Evolutionary conservation across 2,329 filamentous ascomycete genomes (phyloP).

Genomic region (Ilyonectria mors-panacis): DNA sequence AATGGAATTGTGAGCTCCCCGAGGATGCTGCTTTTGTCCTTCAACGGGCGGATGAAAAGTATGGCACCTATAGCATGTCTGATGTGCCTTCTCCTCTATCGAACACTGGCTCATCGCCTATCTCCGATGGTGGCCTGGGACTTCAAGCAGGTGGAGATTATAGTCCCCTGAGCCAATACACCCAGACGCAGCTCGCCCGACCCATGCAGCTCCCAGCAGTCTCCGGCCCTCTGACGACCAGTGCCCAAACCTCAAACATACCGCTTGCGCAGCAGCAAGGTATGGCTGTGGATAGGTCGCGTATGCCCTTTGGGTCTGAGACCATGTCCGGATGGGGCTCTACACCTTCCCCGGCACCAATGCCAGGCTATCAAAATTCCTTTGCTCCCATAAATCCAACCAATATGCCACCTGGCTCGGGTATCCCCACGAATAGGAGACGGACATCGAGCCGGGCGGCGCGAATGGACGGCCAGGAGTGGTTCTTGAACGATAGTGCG

Average conservation of each 20-base stretch:
- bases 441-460: conserved; percentile 39
- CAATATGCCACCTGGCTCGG: conserved; percentile 28
- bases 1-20: conserved; percentile 90
- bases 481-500: conserved; percentile 71
- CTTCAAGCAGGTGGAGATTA: conserved; percentile 49
- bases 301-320: conserved; percentile 42
- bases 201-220: conserved; percentile 40
- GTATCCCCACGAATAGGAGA: conserved; percentile 42
- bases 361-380: conserved; percentile 39
- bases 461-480: conserved; percentile 68
- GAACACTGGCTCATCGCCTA: conserved; percentile 50
- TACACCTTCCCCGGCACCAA: conserved; percentile 36
- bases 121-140: conserved; percentile 48
- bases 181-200: conserved; percentile 46
- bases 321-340: conserved; percentile 48
- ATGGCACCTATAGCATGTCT: conserved; percentile 77
- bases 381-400: conserved; percentile 42
- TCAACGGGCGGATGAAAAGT: conserved; percentile 84
- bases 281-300: conserved; percentile 40
- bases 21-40: conserved; percentile 85
- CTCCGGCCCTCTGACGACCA: conserved; percentile 35
- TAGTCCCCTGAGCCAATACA: conserved; percentile 54
- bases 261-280: conserved; percentile 36
- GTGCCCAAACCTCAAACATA: conserved; percentile 27
- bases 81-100: conserved; percentile 71